Conservation (phyloP, 2,329 filamentous ascomycete species). For the Aspergillus sp. region DNA sequence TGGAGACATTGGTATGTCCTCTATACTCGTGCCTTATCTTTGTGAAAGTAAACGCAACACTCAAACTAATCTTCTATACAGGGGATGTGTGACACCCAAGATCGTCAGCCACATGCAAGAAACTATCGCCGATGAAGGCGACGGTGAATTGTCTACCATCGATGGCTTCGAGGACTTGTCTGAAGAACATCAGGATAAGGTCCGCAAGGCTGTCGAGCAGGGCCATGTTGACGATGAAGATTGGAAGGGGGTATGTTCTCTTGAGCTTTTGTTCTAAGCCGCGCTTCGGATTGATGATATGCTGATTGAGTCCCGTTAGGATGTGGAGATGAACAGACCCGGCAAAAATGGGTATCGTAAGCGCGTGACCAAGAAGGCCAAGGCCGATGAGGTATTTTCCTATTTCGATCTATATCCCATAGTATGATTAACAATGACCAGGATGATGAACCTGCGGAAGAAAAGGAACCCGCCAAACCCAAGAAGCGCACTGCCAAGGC, state of each 20-base stretch:
- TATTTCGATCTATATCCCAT: not conserved
- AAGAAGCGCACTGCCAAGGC: conserved; percentile 20
- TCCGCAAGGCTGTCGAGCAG: conserved; percentile 68
- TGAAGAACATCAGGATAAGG: conserved; percentile 68
- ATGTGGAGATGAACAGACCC: conserved; percentile 70
- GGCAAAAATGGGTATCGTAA: conserved; percentile 64
- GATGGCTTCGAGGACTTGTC: conserved; percentile 80
- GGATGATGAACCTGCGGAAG: not conserved
- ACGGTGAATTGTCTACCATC: conserved; percentile 63
- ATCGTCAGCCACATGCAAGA: conserved; percentile 65
- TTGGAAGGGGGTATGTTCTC: conserved; percentile 74
- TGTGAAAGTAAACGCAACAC: not conserved
- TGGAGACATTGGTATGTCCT: conserved; percentile 90
- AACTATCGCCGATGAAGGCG: conserved; percentile 44
- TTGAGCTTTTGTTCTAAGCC: not conserved
- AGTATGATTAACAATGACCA: not conserved
- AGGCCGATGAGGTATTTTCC: conserved; percentile 25
- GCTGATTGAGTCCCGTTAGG: conserved; percentile 49
- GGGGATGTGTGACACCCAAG: conserved; percentile 84
- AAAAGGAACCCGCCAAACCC: conserved; percentile 14
- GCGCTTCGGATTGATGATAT: not conserved
- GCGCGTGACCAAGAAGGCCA: conserved; percentile 35
- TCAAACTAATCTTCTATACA: not conserved
- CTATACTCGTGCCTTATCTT: too few species aligned
- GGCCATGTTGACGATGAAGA: conserved; percentile 83